phyloP scores from a whole-genome alignment of 805 yeast genomes.

The Kuraishia borneana region DNA sequence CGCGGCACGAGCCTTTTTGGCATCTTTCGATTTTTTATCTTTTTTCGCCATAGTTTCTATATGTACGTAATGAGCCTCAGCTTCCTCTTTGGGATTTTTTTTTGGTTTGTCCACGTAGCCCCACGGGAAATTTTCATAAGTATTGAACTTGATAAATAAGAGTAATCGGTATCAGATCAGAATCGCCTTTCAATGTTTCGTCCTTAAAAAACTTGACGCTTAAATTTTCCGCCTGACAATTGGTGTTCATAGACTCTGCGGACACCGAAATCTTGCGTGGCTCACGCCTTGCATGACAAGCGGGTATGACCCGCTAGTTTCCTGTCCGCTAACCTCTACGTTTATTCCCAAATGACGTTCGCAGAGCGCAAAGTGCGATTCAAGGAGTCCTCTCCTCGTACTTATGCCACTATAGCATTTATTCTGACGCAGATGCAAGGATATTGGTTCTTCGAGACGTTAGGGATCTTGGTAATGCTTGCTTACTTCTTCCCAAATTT shows the following conservation, averaged over 20 bases:
- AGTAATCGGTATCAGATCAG: neutral
- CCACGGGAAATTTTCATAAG: neutral
- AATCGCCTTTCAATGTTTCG: neutral
- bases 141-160: neutral
- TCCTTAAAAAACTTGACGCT: too few species aligned
- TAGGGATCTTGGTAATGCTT: conserved; percentile 64
- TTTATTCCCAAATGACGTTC: neutral
- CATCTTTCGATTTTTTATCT: conserved; percentile 77
- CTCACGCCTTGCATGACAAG: too few species aligned
- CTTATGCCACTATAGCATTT: neutral
- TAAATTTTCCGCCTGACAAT: too few species aligned
- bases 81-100: neutral
- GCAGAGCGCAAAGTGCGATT: neutral
- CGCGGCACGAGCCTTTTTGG: conserved; percentile 82
- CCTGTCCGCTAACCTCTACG: neutral
- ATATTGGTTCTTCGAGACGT: conserved; percentile 69
- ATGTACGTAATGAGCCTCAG: neutral
- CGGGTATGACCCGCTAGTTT: neutral
- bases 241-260: too few species aligned
- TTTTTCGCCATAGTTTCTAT: conserved; percentile 61
- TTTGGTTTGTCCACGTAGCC: neutral
- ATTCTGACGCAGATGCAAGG: neutral
- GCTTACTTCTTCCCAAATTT: conserved; percentile 74
- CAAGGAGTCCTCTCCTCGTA: neutral
- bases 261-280: too few species aligned